Evolutionary conservation across 208 protist species (phyloP).

Genomic region (Trichomonas tenax): DNA sequence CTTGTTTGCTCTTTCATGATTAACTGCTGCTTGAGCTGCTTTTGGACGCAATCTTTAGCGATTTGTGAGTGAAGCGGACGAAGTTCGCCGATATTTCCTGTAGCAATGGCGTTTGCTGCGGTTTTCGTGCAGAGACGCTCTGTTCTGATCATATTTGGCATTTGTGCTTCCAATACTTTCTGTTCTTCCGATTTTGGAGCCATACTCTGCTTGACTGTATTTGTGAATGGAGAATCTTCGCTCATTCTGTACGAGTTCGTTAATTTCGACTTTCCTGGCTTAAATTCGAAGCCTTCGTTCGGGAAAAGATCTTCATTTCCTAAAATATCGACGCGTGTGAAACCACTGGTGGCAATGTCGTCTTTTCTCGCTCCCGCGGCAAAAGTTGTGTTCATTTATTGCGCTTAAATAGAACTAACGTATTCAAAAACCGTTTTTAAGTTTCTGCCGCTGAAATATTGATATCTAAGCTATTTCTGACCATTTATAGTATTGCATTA

Average conservation of each 20-base stretch:
- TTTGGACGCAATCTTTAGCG: neutral
- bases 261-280: neutral
- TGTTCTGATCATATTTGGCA: neutral
- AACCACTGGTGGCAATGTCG: neutral
- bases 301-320: conserved; percentile 5
- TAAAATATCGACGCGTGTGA: neutral
- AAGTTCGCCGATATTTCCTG: neutral
- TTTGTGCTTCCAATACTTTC: neutral
- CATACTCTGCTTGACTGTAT: neutral
- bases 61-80: neutral
- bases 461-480: too few relatives aligned
- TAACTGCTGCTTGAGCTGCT: neutral
- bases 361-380: too few relatives aligned
- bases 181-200: neutral
- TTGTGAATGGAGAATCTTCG: neutral
- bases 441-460: neutral
- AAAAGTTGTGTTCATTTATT: neutral
- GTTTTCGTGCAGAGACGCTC: neutral
- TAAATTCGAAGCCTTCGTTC: neutral
- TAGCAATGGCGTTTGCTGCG: neutral
- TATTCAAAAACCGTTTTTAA: neutral
- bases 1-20: neutral
- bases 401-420: neutral
- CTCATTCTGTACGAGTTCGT: neutral
- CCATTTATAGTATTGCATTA: too few relatives aligned